These are phyloP conservation scores for Zygnema circumcarinatum DNA, from an alignment of 139 green algal genomes.

Conservation along the genomic window DNA sequence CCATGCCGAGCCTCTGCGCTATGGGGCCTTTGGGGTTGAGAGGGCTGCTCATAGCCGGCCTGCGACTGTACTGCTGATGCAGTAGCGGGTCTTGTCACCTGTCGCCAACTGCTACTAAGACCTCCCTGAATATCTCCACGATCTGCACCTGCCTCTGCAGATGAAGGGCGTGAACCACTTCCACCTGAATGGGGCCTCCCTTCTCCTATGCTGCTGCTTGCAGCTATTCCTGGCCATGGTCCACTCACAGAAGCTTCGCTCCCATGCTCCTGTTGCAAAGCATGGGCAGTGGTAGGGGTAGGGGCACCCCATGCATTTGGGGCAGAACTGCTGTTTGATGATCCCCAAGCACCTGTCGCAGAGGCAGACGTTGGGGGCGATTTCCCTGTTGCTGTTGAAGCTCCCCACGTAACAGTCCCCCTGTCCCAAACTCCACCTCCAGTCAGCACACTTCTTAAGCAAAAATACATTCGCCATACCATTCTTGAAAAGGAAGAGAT, in stretches of 20 bases:
- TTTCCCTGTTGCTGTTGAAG: background rate
- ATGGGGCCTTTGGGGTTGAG: background rate
- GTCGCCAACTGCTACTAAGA: background rate
- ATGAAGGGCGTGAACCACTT: background rate
- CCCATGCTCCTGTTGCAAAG: background rate
- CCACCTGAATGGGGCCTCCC: background rate
- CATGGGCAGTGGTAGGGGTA: background rate
- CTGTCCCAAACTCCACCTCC: background rate
- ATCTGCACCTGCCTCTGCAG: background rate
- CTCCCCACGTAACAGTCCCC: background rate
- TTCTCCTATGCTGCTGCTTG: background rate
- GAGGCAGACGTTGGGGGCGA: background rate
- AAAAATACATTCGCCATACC: too few species aligned
- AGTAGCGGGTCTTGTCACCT: background rate
- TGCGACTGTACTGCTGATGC: background rate
- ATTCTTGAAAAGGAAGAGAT: too few species aligned
- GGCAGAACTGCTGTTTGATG: background rate
- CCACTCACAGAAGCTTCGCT: background rate
- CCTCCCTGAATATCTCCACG: background rate
- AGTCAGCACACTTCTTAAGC: too few species aligned
- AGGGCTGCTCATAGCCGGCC: background rate
- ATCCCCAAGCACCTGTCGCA: background rate
- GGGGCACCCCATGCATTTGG: background rate
- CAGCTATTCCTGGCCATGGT: background rate
- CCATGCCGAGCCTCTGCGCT: background rate